phyloP scores from a whole-genome alignment of 1,284 basidiomycete genomes.

The Ceratobasidium sp. region DNA sequence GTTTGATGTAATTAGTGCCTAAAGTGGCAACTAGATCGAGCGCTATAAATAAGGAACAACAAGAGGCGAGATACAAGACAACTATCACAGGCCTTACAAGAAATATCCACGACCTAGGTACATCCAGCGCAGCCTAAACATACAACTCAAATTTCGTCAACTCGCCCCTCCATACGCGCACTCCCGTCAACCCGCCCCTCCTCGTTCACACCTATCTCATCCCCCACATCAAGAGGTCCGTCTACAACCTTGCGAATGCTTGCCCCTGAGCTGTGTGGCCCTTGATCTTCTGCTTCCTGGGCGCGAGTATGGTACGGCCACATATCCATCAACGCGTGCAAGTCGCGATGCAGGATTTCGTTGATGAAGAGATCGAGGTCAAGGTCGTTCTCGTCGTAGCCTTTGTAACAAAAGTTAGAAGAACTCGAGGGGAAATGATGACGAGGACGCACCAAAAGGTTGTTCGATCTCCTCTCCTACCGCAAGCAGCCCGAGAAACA shows the following conservation, averaged over 20 bases:
- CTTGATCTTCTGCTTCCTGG: background rate
- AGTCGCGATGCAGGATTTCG: slow-evolving; percentile 42
- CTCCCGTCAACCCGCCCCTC: slow-evolving; percentile 31
- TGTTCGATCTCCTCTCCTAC: slow-evolving; percentile 68
- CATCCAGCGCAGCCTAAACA: too few species aligned
- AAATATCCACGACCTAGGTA: background rate
- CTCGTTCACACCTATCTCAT: slow-evolving; percentile 39
- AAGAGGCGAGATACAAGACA: background rate
- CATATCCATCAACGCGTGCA: slow-evolving; percentile 36
- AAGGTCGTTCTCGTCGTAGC: slow-evolving; percentile 76
- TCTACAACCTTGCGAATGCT: slow-evolving; percentile 37
- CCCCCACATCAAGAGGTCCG: slow-evolving; percentile 31
- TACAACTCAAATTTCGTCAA: slow-evolving; percentile 22
- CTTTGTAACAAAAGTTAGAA: slow-evolving; percentile 54
- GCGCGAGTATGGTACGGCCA: slow-evolving; percentile 24
- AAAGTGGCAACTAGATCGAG: slow-evolving; percentile 4
- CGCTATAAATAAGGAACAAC: slow-evolving; percentile 33
- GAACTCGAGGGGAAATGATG: background rate
- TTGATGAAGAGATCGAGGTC: slow-evolving; percentile 65
- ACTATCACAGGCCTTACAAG: background rate
- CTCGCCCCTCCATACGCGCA: slow-evolving; percentile 19
- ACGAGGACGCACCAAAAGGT: slow-evolving; percentile 67
- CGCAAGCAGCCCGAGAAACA: slow-evolving; percentile 75
- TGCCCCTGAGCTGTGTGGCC: background rate
- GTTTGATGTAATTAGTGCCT: slow-evolving; percentile 42